Conservation (phyloP, 176 grass and related monocot genomes). For the Dendrocalamus sinicus region DNA sequence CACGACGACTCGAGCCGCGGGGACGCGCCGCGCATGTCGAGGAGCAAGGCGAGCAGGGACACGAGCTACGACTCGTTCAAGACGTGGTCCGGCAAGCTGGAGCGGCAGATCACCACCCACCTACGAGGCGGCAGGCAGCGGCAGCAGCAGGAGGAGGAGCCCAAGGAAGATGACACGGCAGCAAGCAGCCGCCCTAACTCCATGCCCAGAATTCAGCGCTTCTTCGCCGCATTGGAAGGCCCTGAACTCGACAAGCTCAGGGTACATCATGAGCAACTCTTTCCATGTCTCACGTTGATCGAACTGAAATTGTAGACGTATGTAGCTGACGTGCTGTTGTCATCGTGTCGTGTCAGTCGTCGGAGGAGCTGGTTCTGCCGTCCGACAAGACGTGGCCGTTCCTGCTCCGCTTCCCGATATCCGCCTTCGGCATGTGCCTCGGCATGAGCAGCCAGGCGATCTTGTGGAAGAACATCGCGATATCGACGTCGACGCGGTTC, state of each 20-base stretch:
- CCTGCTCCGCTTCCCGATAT: slow-evolving; percentile 89
- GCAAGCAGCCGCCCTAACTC: neutral
- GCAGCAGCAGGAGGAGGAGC: slow-evolving; percentile 5
- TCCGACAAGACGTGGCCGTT: slow-evolving; percentile 94
- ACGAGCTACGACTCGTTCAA: slow-evolving; percentile 84
- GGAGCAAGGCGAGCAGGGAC: slow-evolving; percentile 49
- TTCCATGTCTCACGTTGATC: slow-evolving; percentile 11
- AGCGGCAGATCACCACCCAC: slow-evolving; percentile 74
- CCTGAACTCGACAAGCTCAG: slow-evolving; percentile 85
- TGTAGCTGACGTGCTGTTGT: slow-evolving; percentile 15
- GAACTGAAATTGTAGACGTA: neutral
- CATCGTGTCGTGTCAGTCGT: slow-evolving; percentile 50
- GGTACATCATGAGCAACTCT: slow-evolving; percentile 44
- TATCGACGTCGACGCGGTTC: slow-evolving; percentile 75
- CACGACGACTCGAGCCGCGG: slow-evolving; percentile 40
- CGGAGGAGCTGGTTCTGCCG: slow-evolving; percentile 73
- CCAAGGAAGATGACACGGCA: slow-evolving; percentile 1
- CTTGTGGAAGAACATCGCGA: slow-evolving; percentile 80
- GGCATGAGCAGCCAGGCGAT: slow-evolving; percentile 94
- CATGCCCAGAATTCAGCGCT: slow-evolving; percentile 69
- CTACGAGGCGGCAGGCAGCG: slow-evolving; percentile 48
- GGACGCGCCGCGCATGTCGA: neutral
- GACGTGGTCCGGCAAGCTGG: slow-evolving; percentile 87
- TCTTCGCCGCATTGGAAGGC: slow-evolving; percentile 95
- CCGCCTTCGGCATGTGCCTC: slow-evolving; percentile 85